These are phyloP conservation scores for Pisolithus microcarpus DNA, from an alignment of 768 basidiomycete species.

Conservation along the genomic window DNA sequence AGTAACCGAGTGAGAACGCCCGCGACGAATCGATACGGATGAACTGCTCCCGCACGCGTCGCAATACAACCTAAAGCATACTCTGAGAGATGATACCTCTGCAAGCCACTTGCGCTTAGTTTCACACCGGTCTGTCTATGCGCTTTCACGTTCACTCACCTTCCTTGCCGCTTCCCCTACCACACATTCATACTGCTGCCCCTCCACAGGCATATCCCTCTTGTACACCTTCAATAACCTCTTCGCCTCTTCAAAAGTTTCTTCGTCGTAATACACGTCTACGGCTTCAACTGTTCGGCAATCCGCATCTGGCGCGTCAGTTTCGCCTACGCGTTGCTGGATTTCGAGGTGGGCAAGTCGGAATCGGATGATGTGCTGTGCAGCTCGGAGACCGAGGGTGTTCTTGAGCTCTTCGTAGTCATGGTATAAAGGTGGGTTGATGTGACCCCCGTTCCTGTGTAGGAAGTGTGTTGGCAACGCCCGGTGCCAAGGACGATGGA, in stretches of 20 bases:
- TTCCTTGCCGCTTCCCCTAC: conserved; percentile 28
- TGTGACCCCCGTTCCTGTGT: conserved; percentile 44
- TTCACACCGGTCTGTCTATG: background rate
- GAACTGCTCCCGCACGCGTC: conserved; percentile 53
- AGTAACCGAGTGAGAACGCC: conserved; percentile 49
- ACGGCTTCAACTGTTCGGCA: conserved; percentile 28
- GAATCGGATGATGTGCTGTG: conserved; percentile 35
- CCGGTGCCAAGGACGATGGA: background rate
- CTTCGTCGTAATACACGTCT: conserved; percentile 29
- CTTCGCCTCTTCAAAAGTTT: conserved; percentile 33
- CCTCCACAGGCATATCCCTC: conserved; percentile 46
- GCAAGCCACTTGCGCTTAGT: background rate
- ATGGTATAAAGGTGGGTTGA: conserved; percentile 41
- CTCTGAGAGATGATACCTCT: conserved; percentile 47
- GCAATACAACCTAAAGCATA: conserved; percentile 44
- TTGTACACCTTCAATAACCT: conserved; percentile 38
- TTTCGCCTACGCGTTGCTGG: conserved; percentile 23
- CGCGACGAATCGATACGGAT: conserved; percentile 66
- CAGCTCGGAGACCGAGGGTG: conserved; percentile 31
- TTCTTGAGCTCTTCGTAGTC: conserved; percentile 36
- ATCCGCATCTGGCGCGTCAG: conserved; percentile 21
- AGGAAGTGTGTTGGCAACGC: background rate
- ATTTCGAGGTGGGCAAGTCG: conserved; percentile 32
- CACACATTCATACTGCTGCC: conserved; percentile 20
- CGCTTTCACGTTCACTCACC: conserved; percentile 19